Conservation (phyloP, 1,284 basidiomycete genomes). For the Boletellus deceptivus region DNA sequence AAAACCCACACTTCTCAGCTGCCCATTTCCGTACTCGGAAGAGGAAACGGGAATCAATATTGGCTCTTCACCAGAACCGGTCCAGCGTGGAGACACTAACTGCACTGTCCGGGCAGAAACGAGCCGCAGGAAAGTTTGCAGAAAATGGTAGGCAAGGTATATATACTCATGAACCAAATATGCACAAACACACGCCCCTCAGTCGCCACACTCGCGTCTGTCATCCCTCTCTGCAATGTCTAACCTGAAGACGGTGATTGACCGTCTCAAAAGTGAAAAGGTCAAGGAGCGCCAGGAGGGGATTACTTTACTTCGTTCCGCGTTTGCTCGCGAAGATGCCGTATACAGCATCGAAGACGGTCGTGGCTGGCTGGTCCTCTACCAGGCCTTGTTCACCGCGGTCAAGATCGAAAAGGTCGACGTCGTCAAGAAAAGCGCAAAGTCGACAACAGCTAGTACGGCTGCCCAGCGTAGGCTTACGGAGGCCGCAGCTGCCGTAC, state of each 20-base stretch:
- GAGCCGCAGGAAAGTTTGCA: constrained; percentile 39
- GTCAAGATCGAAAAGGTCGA: constrained; percentile 63
- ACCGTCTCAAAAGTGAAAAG: constrained; percentile 61
- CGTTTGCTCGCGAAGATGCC: constrained; percentile 56
- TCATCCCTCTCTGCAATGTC: constrained; percentile 29
- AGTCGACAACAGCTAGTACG: constrained; percentile 34
- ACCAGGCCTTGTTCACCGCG: constrained; percentile 69
- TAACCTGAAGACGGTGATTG: constrained; percentile 49
- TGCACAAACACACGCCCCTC: constrained; percentile 21
- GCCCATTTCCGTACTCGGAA: constrained; percentile 52
- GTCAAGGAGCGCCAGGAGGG: constrained; percentile 74
- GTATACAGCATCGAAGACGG: constrained; percentile 56
- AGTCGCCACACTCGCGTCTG: constrained; percentile 14
- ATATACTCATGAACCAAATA: constrained; percentile 33
- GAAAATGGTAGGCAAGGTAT: background rate
- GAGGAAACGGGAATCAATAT: constrained; percentile 44
- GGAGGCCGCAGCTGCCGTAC: constrained; percentile 61
- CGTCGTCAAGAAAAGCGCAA: constrained; percentile 48
- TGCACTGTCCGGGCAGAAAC: constrained; percentile 71
- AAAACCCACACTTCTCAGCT: constrained; percentile 40
- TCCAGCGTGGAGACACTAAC: constrained; percentile 51
- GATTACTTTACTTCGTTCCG: constrained; percentile 52
- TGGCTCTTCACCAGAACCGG: constrained; percentile 74
- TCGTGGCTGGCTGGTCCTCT: constrained; percentile 64
- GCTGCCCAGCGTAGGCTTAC: constrained; percentile 57